Evolutionary conservation across 2,329 filamentous ascomycete genomes (phyloP).

Genomic region (Scedosporium boydii): DNA sequence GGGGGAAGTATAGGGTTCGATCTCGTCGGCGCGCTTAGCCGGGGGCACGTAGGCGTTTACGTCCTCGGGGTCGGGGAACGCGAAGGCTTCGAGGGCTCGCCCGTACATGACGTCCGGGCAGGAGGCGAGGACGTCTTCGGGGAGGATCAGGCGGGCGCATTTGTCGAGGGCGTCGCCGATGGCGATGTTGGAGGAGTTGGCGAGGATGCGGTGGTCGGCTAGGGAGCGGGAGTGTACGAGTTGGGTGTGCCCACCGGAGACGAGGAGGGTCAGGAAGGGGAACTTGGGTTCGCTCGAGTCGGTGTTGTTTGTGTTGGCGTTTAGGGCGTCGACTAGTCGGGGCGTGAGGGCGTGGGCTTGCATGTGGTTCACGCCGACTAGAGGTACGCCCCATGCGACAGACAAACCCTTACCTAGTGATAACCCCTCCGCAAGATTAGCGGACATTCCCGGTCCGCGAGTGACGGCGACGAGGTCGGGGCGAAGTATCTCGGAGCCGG

Average conservation of each 20-base stretch:
- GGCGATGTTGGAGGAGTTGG: conserved; percentile 68
- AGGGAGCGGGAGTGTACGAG: conserved; percentile 65
- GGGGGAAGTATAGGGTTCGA: conserved; percentile 29
- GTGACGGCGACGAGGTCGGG: conserved; percentile 87
- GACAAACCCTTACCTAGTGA: conserved; percentile 82
- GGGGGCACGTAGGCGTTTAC: conserved; percentile 46
- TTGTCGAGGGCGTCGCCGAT: conserved; percentile 88
- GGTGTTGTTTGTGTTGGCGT: conserved; percentile 15
- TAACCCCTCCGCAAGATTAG: conserved; percentile 68
- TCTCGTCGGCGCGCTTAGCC: conserved; percentile 45
- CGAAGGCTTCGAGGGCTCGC: conserved; percentile 67
- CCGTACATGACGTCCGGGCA: conserved; percentile 68
- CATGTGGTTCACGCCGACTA: conserved; percentile 93
- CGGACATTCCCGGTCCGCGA: conserved; percentile 79
- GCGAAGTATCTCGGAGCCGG: background rate
- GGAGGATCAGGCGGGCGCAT: conserved; percentile 66
- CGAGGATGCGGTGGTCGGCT: conserved; percentile 63
- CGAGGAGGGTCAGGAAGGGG: conserved; percentile 80
- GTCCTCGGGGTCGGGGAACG: conserved; percentile 44
- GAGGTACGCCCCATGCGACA: conserved; percentile 70
- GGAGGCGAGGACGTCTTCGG: conserved; percentile 41
- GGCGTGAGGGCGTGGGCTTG: conserved; percentile 91
- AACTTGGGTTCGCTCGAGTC: conserved; percentile 32
- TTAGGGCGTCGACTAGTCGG: conserved; percentile 59
- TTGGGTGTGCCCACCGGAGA: conserved; percentile 87